A percentile compares a stretch with the other conserved stretches of the same genome.
Conservation (phyloP, 805 yeast genomes). For the Priceomyces carsonii region DNA sequence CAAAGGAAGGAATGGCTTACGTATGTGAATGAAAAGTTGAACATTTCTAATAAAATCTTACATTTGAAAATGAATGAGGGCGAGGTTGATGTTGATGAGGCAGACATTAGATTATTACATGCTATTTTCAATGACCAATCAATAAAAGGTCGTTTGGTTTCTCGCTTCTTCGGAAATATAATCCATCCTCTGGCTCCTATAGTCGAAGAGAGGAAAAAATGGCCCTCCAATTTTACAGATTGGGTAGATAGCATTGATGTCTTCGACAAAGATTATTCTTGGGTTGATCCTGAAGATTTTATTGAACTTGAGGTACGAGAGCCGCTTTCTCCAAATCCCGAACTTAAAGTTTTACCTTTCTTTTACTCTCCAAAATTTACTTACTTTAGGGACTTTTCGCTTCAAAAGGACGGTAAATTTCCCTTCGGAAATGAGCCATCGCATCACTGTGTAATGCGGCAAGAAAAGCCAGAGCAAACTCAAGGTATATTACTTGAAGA, state of each 20-base stretch:
- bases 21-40: constrained; percentile 38
- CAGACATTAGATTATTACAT: constrained; percentile 67
- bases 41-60: constrained; percentile 37
- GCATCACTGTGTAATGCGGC: constrained; percentile 65
- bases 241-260: constrained; percentile 27
- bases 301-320: constrained; percentile 62
- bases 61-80: constrained; percentile 65
- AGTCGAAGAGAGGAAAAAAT: background rate
- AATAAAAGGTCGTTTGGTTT: constrained; percentile 23
- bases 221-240: constrained; percentile 8
- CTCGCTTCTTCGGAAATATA: constrained; percentile 14
- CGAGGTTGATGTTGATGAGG: constrained; percentile 65
- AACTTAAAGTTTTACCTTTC: constrained; percentile 47
- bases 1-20: constrained; percentile 38
- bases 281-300: constrained; percentile 80
- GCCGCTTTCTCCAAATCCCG: constrained; percentile 40
- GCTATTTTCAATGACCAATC: constrained; percentile 64
- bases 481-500: constrained; percentile 46
- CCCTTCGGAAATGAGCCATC: constrained; percentile 65
- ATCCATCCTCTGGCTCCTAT: constrained; percentile 3
- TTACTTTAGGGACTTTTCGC: constrained; percentile 54
- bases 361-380: constrained; percentile 58
- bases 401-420: constrained; percentile 44
- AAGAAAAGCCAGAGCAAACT: constrained; percentile 54
- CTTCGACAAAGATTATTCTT: constrained; percentile 37